These are phyloP conservation scores for Nyctanthes arbortristis DNA, from an alignment of 257 asterid genomes.

Conservation along the genomic window DNA sequence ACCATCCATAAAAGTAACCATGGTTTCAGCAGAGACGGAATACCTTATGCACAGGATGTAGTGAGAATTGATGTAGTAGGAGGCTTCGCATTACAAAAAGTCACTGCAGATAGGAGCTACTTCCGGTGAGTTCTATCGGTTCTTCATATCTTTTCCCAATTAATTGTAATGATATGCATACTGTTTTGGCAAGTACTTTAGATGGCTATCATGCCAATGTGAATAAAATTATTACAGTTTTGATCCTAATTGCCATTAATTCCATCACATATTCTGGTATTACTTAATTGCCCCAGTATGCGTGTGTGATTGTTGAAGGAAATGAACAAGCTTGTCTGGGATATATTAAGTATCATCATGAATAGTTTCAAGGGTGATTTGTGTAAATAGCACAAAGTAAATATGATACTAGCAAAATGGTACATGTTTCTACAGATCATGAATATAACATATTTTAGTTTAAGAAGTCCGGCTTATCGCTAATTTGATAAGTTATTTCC, in stretches of 20 bases:
- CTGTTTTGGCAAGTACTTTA: background rate
- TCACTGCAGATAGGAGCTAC: conserved; percentile 60
- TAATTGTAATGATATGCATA: background rate
- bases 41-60: conserved; percentile 64
- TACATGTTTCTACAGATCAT: no score
- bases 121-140: conserved; percentile 54
- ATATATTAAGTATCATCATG: no score
- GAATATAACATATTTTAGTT: no score
- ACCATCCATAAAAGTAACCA: conserved; percentile 53
- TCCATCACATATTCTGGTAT: background rate
- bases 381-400: no score
- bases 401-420: no score
- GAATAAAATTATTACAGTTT: background rate
- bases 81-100: conserved; percentile 83
- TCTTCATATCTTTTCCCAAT: background rate
- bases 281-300: background rate
- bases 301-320: background rate
- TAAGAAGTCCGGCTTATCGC: no score
- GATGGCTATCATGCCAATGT: background rate
- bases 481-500: no score
- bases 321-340: background rate
- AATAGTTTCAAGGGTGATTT: no score
- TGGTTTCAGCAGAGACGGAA: conserved; percentile 65
- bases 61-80: conserved; percentile 83
- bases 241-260: background rate